Base-by-base conservation (phyloP, 139 green algal genomes). In the Tetradesmus lagerheimii region DNA sequence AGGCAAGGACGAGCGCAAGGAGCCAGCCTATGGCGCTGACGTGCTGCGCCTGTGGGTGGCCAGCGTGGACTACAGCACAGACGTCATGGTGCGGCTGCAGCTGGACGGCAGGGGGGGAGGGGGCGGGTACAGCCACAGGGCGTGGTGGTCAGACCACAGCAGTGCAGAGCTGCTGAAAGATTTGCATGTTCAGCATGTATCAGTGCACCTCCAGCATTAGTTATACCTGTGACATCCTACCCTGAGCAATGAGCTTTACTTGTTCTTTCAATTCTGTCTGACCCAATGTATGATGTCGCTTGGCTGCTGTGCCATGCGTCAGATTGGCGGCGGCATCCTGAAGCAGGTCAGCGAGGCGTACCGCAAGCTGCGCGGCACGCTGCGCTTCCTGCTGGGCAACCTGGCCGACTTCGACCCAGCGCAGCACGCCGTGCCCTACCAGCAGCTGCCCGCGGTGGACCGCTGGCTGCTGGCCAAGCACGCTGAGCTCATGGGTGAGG, bases 321-420 rank as follows among this genome's bases (percentile, higher is more conserved):
- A 94, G 92, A 97, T 99, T 71, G 97, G 96, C 18, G 31, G 67
- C 8, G 89, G 90, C 87, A 98, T 98, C 90, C 80, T 99, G 62
- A 93, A 93, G 90, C 98, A 99, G 96, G 96, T 97, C 77, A 91
- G 94, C 1, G 98, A 99, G 31, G 93, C 96, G 41, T 99, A 99
- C 92, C 92, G 97, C 47, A 99, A 99, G 95, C 84, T 95, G 62
- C 94, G 94, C 31, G 94, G 94, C 86, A 99, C 98, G 34, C 92
- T 99, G 89, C 95, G 98, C 79, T 99, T 98, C 93, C 85, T 99
- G 89, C 95, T 99, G 83, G 98, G 98, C 91, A 99, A 98, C 93
- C 92, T 99, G 76, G 64, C 93, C 35, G 97, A 97, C 89, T 99
- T 97, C 83, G 89, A 98, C 90, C 96, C 96, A 0, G 74, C 57